A percentile compares a stretch with the other conserved stretches of the same genome.
Conservation (phyloP, 495 filamentous ascomycete species). For the Aspergillus ellipticus region DNA sequence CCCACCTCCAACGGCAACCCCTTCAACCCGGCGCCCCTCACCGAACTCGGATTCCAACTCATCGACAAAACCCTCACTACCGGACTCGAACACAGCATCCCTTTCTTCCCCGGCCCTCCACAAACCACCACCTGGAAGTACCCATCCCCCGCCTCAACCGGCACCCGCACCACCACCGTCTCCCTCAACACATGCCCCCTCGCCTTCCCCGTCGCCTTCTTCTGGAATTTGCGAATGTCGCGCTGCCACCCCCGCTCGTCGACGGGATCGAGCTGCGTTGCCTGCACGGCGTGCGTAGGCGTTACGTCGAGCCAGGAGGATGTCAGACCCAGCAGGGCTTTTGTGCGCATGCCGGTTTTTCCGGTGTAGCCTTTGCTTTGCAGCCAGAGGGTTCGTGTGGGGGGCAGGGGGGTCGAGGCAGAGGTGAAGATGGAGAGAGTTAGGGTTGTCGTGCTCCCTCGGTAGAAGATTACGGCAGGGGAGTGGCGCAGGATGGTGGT, state of each 20-base stretch:
- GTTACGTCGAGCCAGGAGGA: conserved; percentile 64
- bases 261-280: conserved; percentile 40
- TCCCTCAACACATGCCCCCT: conserved; percentile 52
- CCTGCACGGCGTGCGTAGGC: conserved; percentile 42
- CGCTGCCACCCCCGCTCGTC: conserved; percentile 65
- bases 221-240: conserved; percentile 57
- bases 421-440: conserved; percentile 60
- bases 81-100: conserved; percentile 59
- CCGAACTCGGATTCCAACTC: conserved; percentile 51
- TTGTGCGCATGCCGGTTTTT: conserved; percentile 63
- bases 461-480: conserved; percentile 58
- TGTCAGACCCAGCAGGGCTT: conserved; percentile 52
- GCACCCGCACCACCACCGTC: conserved; percentile 60
- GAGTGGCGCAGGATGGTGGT: conserved; percentile 66
- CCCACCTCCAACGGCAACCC: conserved; percentile 63
- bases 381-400: conserved; percentile 59
- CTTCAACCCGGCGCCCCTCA: conserved; percentile 60
- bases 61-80: conserved; percentile 62
- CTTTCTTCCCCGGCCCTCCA: conserved; percentile 39
- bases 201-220: conserved; percentile 40
- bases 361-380: conserved; percentile 65
- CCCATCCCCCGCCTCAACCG: conserved; percentile 57
- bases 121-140: conserved; percentile 65
- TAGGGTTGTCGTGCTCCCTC: conserved; percentile 58
- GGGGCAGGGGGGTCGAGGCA: conserved; percentile 51